Percentiles rank a stretch among this genome's conserved stretches.
Evolutionary conservation across 345 rosid species (phyloP).

Genomic region (Boechera retrofracta): DNA sequence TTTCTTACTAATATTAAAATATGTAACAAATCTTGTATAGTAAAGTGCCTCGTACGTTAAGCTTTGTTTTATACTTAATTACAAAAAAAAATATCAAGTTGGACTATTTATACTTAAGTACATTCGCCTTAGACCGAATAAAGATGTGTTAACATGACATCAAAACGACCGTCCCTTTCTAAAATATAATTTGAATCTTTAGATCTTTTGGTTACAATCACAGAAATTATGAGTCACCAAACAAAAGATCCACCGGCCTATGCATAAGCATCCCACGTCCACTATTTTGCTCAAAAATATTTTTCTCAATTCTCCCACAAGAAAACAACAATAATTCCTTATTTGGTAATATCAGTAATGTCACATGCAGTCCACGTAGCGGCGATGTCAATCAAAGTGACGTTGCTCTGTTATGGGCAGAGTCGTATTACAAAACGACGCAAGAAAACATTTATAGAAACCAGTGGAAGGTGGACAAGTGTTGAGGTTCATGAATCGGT

Average conservation of each 20-base stretch:
- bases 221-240: slow-evolving; percentile 11
- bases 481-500: slow-evolving; percentile 30
- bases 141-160: slow-evolving; percentile 25
- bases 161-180: slow-evolving; percentile 27
- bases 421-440: neutral
- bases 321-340: neutral
- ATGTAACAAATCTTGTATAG: neutral
- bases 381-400: slow-evolving; percentile 4
- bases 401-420: slow-evolving; percentile 21
- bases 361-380: slow-evolving; percentile 34
- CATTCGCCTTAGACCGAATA: slow-evolving; percentile 5
- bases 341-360: slow-evolving; percentile 20
- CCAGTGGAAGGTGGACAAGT: slow-evolving; percentile 27
- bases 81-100: neutral
- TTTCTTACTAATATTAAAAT: slow-evolving; percentile 3
- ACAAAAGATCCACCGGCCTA: slow-evolving; percentile 42
- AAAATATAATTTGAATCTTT: slow-evolving; percentile 21
- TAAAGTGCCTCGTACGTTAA: slow-evolving; percentile 37
- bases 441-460: slow-evolving; percentile 23
- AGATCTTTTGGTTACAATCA: slow-evolving; percentile 16
- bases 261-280: slow-evolving; percentile 42
- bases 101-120: slow-evolving; percentile 7
- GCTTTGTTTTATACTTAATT: neutral
- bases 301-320: neutral
- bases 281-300: neutral